Evolutionary conservation across 2,329 filamentous ascomycete species (phyloP).

Genomic region (Diaporthe sp.): DNA sequence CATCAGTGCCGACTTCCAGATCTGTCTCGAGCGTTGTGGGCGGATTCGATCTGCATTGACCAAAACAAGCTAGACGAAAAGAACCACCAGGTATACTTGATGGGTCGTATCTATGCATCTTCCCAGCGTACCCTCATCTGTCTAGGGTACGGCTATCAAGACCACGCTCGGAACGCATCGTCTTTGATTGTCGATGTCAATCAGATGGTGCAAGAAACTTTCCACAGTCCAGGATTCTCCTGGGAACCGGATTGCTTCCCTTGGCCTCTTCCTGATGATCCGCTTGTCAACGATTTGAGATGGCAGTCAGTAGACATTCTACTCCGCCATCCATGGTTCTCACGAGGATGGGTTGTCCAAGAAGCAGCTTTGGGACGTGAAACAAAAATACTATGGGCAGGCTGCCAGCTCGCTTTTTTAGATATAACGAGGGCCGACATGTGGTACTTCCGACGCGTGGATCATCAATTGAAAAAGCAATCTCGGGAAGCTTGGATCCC

Average conservation of each 20-base stretch:
- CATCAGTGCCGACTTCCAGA: neutral
- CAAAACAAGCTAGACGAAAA: conserved; percentile 12
- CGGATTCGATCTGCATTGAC: conserved; percentile 26
- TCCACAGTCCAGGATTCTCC: neutral
- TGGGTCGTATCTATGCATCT: conserved; percentile 16
- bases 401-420: neutral
- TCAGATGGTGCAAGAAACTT: neutral
- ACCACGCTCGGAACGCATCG: neutral
- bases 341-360: conserved; percentile 23
- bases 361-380: conserved; percentile 3
- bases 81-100: neutral
- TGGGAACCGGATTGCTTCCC: neutral
- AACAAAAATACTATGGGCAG: neutral
- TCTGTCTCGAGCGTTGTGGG: neutral
- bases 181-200: neutral
- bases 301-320: neutral
- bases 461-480: neutral
- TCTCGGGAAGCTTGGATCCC: no score
- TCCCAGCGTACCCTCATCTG: conserved; percentile 20
- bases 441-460: neutral
- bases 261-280: neutral
- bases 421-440: neutral
- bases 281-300: neutral
- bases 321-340: neutral
- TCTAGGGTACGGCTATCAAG: neutral